Percentiles rank a stretch among this genome's conserved stretches.
Conservation (phyloP, 306 rosid species). For the Gastrolobium bilobum region DNA sequence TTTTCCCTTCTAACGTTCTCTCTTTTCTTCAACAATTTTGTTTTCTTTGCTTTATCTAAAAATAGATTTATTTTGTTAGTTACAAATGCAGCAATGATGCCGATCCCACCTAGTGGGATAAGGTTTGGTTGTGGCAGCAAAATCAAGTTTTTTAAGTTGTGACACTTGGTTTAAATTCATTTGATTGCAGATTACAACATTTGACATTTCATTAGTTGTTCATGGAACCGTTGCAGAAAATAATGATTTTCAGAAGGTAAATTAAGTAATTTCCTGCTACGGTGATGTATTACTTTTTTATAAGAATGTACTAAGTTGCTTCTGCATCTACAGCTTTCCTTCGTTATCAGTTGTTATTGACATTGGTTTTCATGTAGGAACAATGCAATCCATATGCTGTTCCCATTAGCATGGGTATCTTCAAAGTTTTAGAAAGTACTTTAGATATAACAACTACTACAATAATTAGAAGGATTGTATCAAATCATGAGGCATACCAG, state of each 20-base stretch:
- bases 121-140: background rate
- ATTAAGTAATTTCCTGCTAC: slow-evolving; percentile 27
- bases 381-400: slow-evolving; percentile 81
- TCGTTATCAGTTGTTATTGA: slow-evolving; percentile 42
- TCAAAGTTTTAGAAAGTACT: slow-evolving; percentile 81
- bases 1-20: too few species aligned
- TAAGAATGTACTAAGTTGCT: slow-evolving; percentile 31
- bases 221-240: slow-evolving; percentile 94
- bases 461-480: slow-evolving; percentile 86
- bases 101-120: background rate
- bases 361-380: slow-evolving; percentile 63
- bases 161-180: slow-evolving; percentile 43
- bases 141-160: slow-evolving; percentile 12
- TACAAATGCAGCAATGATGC: background rate
- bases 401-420: slow-evolving; percentile 90
- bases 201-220: slow-evolving; percentile 87
- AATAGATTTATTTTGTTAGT: background rate
- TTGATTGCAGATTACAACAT: slow-evolving; percentile 80
- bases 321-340: slow-evolving; percentile 2
- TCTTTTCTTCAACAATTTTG: background rate
- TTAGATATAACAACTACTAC: slow-evolving; percentile 88
- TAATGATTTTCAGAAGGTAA: slow-evolving; percentile 89
- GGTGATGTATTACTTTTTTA: background rate
- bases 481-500: slow-evolving; percentile 96
- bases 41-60: background rate